These are phyloP conservation scores for Mucor mucedo DNA, from an alignment of 371 early-diverging fungal genomes.

Conservation along the genomic window DNA sequence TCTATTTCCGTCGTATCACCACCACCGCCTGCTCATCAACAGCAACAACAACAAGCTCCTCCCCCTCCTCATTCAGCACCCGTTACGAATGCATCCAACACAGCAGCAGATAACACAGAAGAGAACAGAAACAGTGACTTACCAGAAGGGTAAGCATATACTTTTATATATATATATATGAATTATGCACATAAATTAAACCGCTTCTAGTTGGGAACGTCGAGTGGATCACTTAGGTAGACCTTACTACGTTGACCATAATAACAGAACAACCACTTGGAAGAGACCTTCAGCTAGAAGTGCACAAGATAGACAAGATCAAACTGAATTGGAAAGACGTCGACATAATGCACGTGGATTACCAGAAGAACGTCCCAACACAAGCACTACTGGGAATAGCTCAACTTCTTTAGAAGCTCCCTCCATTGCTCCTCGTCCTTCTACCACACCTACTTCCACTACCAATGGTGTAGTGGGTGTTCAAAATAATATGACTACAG, in stretches of 20 bases:
- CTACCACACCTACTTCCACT: constrained; percentile 5
- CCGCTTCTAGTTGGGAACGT: constrained; percentile 68
- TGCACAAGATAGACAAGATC: constrained; percentile 56
- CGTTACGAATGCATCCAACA: constrained; percentile 9
- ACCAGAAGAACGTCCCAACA: constrained; percentile 60
- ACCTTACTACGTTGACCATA: constrained; percentile 78
- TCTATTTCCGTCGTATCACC: constrained; percentile 19
- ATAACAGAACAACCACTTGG: constrained; percentile 76
- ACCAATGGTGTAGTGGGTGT: constrained; percentile 19
- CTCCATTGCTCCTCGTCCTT: constrained; percentile 21
- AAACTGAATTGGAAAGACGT: constrained; percentile 75
- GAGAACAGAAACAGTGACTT: constrained; percentile 58
- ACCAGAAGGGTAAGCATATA: constrained; percentile 65
- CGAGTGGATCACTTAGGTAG: constrained; percentile 71
- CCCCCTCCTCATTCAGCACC: constrained; percentile 20
- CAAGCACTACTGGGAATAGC: constrained; percentile 21
- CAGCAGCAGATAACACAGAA: constrained; percentile 13
- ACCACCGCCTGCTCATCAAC: not conserved
- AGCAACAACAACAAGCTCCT: not conserved
- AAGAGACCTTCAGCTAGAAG: constrained; percentile 62
- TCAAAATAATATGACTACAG: constrained; percentile 60
- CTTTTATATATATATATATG: not conserved
- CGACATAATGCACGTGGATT: constrained; percentile 81
- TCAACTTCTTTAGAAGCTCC: constrained; percentile 34
- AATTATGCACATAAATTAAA: not conserved